Evolutionary conservation across 257 asterid genomes (phyloP).

Genomic region (Gentiana dahurica): DNA sequence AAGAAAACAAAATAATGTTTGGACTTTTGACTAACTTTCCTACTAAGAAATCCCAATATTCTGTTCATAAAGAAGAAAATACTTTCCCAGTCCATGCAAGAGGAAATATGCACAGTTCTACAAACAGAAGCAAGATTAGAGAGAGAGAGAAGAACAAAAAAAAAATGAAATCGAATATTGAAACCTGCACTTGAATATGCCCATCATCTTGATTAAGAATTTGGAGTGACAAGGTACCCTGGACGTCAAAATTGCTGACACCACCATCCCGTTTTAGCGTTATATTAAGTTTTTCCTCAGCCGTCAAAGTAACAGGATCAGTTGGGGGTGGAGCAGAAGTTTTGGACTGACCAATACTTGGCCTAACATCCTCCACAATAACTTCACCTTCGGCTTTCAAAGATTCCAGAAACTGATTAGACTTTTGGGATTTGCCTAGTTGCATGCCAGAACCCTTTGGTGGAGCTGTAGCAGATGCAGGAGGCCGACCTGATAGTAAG

Average conservation of each 20-base stretch:
- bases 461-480: slow-evolving; percentile 78
- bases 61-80: no score
- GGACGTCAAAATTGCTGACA: slow-evolving; percentile 69
- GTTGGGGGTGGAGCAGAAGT: slow-evolving; percentile 57
- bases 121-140: background rate
- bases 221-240: slow-evolving; percentile 81
- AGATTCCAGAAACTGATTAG: slow-evolving; percentile 85
- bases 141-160: slow-evolving; percentile 2
- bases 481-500: slow-evolving; percentile 47
- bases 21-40: no score
- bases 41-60: no score
- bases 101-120: background rate
- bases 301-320: slow-evolving; percentile 83
- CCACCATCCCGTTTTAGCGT: slow-evolving; percentile 83
- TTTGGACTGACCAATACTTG: slow-evolving; percentile 58
- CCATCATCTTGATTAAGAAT: slow-evolving; percentile 82
- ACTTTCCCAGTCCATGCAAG: background rate
- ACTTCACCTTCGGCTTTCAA: slow-evolving; percentile 87
- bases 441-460: slow-evolving; percentile 84
- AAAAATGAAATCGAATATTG: background rate
- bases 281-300: slow-evolving; percentile 73
- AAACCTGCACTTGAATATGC: slow-evolving; percentile 85
- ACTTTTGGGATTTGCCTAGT: slow-evolving; percentile 72
- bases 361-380: slow-evolving; percentile 80
- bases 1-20: no score